A percentile compares a stretch with the other conserved stretches of the same genome.
Conservation (phyloP, 2,329 filamentous ascomycete species). For the Fusarium goolgardi region DNA sequence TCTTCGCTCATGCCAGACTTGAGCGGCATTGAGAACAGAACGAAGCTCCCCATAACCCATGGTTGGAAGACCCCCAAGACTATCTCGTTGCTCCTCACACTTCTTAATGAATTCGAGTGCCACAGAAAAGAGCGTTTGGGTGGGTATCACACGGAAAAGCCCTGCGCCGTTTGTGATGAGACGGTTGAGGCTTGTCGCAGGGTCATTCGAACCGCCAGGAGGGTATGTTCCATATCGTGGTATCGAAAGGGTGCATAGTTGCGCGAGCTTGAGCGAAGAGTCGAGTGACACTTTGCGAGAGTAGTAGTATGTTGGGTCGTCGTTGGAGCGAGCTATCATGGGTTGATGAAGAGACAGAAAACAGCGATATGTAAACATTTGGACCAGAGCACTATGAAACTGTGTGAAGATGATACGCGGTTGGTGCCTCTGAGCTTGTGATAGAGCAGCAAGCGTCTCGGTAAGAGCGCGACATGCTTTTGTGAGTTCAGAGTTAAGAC, state of each 20-base stretch:
- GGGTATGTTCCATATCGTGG: slow-evolving; percentile 23
- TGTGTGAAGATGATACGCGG: slow-evolving; percentile 42
- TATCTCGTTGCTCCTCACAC: slow-evolving; percentile 55
- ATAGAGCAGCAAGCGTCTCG: slow-evolving; percentile 51
- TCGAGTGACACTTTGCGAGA: slow-evolving; percentile 64
- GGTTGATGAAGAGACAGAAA: slow-evolving; percentile 67
- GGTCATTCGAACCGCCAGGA: slow-evolving; percentile 38
- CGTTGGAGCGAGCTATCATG: slow-evolving; percentile 57
- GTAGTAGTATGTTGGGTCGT: slow-evolving; percentile 63
- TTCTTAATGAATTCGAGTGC: slow-evolving; percentile 60
- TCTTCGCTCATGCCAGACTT: slow-evolving; percentile 50
- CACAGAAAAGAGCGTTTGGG: slow-evolving; percentile 57
- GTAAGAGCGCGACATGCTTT: slow-evolving; percentile 52
- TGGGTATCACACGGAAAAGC: slow-evolving; percentile 56
- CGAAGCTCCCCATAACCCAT: slow-evolving; percentile 51
- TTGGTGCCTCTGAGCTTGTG: slow-evolving; percentile 47
- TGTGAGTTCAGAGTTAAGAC: slow-evolving; percentile 59
- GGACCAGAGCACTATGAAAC: slow-evolving; percentile 58
- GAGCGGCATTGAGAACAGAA: slow-evolving; percentile 46
- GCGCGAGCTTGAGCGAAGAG: slow-evolving; percentile 52
- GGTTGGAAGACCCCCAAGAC: slow-evolving; percentile 47
- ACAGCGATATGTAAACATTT: slow-evolving; percentile 59
- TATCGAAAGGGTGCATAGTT: slow-evolving; percentile 49
- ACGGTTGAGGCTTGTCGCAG: slow-evolving; percentile 51
- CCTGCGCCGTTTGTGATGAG: slow-evolving; percentile 57